Evolutionary conservation across 192 early-diverging fungal species (phyloP).

Genomic region (Phycomyces blakesleeanus): DNA sequence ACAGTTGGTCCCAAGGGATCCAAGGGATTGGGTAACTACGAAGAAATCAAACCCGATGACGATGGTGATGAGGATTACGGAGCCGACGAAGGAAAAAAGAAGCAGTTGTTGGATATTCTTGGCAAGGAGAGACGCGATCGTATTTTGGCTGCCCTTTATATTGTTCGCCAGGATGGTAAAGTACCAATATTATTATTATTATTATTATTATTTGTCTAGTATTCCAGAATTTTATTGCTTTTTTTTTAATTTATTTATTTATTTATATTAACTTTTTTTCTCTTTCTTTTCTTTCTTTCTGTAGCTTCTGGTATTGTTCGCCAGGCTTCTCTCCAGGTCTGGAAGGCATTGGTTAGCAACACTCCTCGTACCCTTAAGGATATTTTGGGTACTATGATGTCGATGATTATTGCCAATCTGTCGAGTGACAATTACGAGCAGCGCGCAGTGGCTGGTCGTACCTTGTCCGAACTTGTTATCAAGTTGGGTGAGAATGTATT

Average conservation of each 20-base stretch:
- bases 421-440: slow-evolving; percentile 73
- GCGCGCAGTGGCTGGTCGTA: slow-evolving; percentile 84
- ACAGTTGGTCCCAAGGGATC: slow-evolving; percentile 63
- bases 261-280: too few relatives aligned
- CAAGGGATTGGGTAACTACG: slow-evolving; percentile 36
- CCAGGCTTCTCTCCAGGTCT: slow-evolving; percentile 84
- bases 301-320: slow-evolving; percentile 70
- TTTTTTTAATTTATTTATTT: too few relatives aligned
- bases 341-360: slow-evolving; percentile 94
- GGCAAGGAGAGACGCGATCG: slow-evolving; percentile 82
- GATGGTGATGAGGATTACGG: slow-evolving; percentile 59
- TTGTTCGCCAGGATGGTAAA: slow-evolving; percentile 80
- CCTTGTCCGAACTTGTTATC: slow-evolving; percentile 89
- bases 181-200: too few relatives aligned
- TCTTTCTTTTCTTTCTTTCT: background rate
- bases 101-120: slow-evolving; percentile 73
- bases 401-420: slow-evolving; percentile 79
- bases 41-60: slow-evolving; percentile 56
- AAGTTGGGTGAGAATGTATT: slow-evolving; percentile 92
- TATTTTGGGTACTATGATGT: slow-evolving; percentile 88
- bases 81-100: slow-evolving; percentile 56
- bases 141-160: slow-evolving; percentile 88
- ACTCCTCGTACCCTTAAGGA: slow-evolving; percentile 97
- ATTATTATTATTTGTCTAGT: too few relatives aligned
- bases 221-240: too few relatives aligned